Evolutionary conservation across 2,329 filamentous ascomycete species (phyloP).

Genomic region (Fusarium udum): DNA sequence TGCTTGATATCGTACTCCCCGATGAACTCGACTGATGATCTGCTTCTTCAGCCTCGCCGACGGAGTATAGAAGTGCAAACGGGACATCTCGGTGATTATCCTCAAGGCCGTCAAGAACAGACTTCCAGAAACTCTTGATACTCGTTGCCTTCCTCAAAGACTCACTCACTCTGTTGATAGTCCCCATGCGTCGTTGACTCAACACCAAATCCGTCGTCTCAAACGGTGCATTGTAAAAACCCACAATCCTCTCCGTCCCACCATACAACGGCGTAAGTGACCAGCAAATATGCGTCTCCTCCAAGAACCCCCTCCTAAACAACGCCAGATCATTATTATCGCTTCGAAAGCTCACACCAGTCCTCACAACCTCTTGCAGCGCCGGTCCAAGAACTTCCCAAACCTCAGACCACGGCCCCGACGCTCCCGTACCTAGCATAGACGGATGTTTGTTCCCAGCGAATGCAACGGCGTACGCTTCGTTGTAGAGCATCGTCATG

Average conservation of each 20-base stretch:
- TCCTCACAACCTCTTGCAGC: constrained; percentile 50
- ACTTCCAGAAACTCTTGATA: constrained; percentile 49
- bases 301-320: constrained; percentile 48
- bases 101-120: constrained; percentile 46
- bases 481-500: constrained; percentile 71
- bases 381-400: constrained; percentile 47
- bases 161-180: constrained; percentile 48
- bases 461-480: constrained; percentile 64
- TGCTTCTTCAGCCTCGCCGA: constrained; percentile 50
- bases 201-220: constrained; percentile 50
- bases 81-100: constrained; percentile 52
- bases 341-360: constrained; percentile 46
- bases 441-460: constrained; percentile 70
- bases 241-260: constrained; percentile 47
- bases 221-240: constrained; percentile 53
- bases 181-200: constrained; percentile 47
- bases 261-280: constrained; percentile 52
- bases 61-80: constrained; percentile 54
- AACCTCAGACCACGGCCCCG: constrained; percentile 65
- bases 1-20: constrained; percentile 49
- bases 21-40: constrained; percentile 49
- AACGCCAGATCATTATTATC: constrained; percentile 48
- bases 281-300: constrained; percentile 54
- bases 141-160: constrained; percentile 45
- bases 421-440: constrained; percentile 67